Base-by-base conservation (phyloP, 140 eudicot genomes). In the Ambrosia hybrid region DNA sequence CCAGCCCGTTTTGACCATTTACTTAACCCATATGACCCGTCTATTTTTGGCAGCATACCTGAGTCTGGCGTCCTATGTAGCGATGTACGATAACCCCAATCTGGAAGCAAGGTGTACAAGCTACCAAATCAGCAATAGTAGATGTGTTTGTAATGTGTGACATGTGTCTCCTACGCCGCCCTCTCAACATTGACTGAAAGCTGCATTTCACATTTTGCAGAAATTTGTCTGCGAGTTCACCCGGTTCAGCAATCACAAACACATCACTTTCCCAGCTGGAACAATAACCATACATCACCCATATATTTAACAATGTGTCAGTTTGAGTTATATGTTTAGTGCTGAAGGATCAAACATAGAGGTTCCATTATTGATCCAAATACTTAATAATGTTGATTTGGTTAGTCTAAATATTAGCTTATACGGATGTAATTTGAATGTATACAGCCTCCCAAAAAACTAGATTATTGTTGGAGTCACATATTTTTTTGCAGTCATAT, bases 91-190 rank as follows among this genome's bases (percentile, higher is more conserved):
- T 79, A 38, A 72, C 75, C 39, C 95, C 98, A 41, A 92, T 88
- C 74, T 92, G 98, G 76, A 92, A 92, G 78, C 79, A 89, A 10
- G 96, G 98, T 52, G 85, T 87, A 60, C 80, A 81, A 2, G 95
- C 84, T 60, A 92, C 95, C 80, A 92, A 82, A 65, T 89, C 98
- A 66, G 96, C 76, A 80, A 92, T 75, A 16, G 85, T 87, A 17
- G 92, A 83, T 53, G 89, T 87, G 76, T 82, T 78, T 74, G 92
- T 73, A 46, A 92, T 73, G 37, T 79, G 81, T 65, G 92, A 85
- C 82, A 83, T 73, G 73, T 82, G 83, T 75, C 83, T 85, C 81
- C 86, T 89, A 48, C 83, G 80, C 39, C 70, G 34, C 10, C 79
- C 79, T 57, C 10, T 73, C 59, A 67, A n/a, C 79, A 73, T 73